These are phyloP conservation scores for Linaria vulgaris DNA, from an alignment of 257 asterid genomes.

Conservation along the genomic window DNA sequence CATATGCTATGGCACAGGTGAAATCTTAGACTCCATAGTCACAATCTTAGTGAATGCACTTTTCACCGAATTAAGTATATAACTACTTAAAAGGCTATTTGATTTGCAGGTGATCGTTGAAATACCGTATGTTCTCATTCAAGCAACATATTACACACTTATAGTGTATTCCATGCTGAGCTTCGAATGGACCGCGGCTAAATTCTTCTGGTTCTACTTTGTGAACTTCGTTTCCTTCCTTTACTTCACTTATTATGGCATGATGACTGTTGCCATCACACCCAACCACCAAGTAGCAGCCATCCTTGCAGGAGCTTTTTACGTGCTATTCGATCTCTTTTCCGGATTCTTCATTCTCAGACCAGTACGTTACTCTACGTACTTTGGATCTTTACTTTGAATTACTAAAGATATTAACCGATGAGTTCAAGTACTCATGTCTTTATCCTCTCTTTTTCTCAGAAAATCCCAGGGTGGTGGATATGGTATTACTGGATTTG, in stretches of 20 bases:
- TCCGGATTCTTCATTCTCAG: constrained; percentile 63
- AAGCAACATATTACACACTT: constrained; percentile 44
- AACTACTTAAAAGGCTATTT: not conserved
- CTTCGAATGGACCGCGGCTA: constrained; percentile 49
- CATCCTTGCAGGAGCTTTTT: constrained; percentile 45
- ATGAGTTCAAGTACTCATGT: not conserved
- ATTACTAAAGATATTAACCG: not conserved
- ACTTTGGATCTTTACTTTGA: not conserved
- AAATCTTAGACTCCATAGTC: constrained; percentile 9
- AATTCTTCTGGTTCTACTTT: constrained; percentile 57
- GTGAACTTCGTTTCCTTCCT: constrained; percentile 53
- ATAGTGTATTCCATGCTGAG: constrained; percentile 53
- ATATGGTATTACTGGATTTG: constrained; percentile 73
- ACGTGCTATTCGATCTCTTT: constrained; percentile 58
- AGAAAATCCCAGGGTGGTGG: constrained; percentile 83
- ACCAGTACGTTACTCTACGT: constrained; percentile 60
- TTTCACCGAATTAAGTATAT: no score
- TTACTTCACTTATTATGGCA: constrained; percentile 59
- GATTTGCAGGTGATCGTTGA: constrained; percentile 44
- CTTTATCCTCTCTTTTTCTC: constrained; percentile 13
- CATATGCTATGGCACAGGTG: constrained; percentile 86
- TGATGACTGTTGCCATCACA: constrained; percentile 62
- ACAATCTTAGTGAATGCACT: not conserved
- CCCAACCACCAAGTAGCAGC: constrained; percentile 59
- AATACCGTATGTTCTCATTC: constrained; percentile 51